A percentile compares a stretch with the other conserved stretches of the same genome.
phyloP scores from a whole-genome alignment of 2,329 filamentous ascomycete genomes.

The Chrysosporium keratinophilum region DNA sequence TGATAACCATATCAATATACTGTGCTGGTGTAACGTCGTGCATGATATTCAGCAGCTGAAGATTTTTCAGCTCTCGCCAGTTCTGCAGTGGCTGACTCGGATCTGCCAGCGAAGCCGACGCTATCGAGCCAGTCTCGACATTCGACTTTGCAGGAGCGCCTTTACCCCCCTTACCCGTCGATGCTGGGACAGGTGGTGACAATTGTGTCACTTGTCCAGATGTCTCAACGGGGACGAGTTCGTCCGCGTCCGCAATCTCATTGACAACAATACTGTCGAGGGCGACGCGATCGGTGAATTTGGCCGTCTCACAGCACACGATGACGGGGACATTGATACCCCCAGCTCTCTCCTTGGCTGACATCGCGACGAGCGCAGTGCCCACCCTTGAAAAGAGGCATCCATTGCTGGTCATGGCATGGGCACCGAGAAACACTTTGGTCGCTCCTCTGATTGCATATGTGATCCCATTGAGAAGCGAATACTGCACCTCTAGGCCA shows the following conservation, averaged over 20 bases:
- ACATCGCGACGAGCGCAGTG: constrained; percentile 76
- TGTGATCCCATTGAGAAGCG: constrained; percentile 65
- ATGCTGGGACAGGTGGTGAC: constrained; percentile 14
- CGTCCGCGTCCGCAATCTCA: constrained; percentile 70
- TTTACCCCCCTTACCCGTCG: constrained; percentile 26
- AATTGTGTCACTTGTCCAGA: constrained; percentile 13
- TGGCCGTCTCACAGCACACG: constrained; percentile 87
- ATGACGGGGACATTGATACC: constrained; percentile 65
- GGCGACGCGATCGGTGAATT: constrained; percentile 82
- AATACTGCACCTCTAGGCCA: constrained; percentile 70
- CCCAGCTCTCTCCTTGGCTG: constrained; percentile 52
- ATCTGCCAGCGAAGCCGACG: constrained; percentile 10
- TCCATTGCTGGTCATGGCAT: constrained; percentile 93
- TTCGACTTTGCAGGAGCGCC: constrained; percentile 19
- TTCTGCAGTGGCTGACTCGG: constrained; percentile 36
- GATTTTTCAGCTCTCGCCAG: constrained; percentile 49
- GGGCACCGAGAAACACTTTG: constrained; percentile 73
- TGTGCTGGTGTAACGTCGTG: constrained; percentile 87
- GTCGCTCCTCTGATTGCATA: constrained; percentile 62
- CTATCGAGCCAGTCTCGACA: constrained; percentile 17
- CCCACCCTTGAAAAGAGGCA: constrained; percentile 79
- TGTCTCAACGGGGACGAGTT: constrained; percentile 39
- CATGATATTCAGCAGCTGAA: constrained; percentile 63
- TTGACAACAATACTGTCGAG: constrained; percentile 91
- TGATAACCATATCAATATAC: constrained; percentile 79